Base-by-base conservation (phyloP, 768 basidiomycete species). In the Russula vinacea region DNA sequence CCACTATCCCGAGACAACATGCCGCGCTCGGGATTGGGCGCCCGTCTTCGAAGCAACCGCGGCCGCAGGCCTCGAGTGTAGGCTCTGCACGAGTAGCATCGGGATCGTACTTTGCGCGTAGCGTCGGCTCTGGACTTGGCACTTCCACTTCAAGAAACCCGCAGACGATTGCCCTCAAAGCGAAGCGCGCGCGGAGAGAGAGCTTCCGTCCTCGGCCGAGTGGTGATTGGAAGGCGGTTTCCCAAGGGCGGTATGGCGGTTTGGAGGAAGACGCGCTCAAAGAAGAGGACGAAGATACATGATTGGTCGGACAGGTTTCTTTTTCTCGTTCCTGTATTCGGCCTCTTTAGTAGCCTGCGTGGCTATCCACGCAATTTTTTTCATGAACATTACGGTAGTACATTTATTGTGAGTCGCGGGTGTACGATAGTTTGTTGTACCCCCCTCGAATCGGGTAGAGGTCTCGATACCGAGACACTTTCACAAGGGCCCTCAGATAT, bases 121-220 rank as follows among this genome's bases (percentile, higher is more conserved):
- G 66, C 69, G 65, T 60, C 64, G 53, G 56, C 52, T 60, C 58
- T 26, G 61, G 51, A 29, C 44, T 58, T 9, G 57, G 62, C 10
- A 61, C 68, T n/a, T 57, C 65, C 33, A 58, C 59, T 42, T 42
- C 47, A 60, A 52, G 64, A 47, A 61, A 65, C 59, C 68, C 33
- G 72, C 75, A 62, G n/a, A 69, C 68, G 60, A 67, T 72, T 19
- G 76, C 76, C 62, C 79, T 77, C 73, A 86, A 84, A 70, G 80
- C 81, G 35, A 74, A 79, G 45, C 75, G 84, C 56, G 82, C 83
- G 45, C 75, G 80, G 64, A 79, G 87, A 67, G 90, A 93, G 76
- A 93, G 90, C 74, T 94, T 93, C 74, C 89, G 84, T 71, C 92
- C 92, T 11, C 79, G 92, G 40, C 83, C 89, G 49, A 92, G 90